Percentiles rank a stretch among this genome's conserved stretches.
Evolutionary conservation across 2,329 filamentous ascomycete genomes (phyloP).

Genomic region (Verticillium klebahnii): DNA sequence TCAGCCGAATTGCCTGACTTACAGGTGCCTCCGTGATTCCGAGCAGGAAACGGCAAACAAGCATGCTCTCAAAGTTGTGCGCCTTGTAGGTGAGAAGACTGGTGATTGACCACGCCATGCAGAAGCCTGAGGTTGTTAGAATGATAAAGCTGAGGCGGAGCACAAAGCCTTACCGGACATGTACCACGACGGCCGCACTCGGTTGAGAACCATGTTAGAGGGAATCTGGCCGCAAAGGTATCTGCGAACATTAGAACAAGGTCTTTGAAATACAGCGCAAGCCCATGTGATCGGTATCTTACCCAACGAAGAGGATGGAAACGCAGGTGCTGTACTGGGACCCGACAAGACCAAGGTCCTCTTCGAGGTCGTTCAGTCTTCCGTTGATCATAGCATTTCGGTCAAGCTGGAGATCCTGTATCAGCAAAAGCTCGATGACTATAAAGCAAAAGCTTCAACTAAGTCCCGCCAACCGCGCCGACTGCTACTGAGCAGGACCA

Average conservation of each 20-base stretch:
- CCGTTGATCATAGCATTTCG: slow-evolving; percentile 24
- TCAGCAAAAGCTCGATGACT: neutral
- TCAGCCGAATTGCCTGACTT: neutral
- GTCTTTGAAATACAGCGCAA: neutral
- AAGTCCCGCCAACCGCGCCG: too few species aligned
- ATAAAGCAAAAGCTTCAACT: neutral
- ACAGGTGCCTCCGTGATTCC: slow-evolving; percentile 13
- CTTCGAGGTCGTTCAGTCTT: slow-evolving; percentile 19
- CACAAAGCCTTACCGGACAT: slow-evolving; percentile 8
- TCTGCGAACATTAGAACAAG: neutral
- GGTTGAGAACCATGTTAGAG: slow-evolving; percentile 29
- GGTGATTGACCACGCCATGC: slow-evolving; percentile 13
- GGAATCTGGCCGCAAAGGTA: slow-evolving; percentile 18
- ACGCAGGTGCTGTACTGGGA: slow-evolving; percentile 23
- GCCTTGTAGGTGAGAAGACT: slow-evolving; percentile 13
- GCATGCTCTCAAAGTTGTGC: slow-evolving; percentile 8
- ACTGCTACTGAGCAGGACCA: too few species aligned
- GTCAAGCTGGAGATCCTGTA: slow-evolving; percentile 14
- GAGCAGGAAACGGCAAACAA: slow-evolving; percentile 12
- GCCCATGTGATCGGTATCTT: neutral
- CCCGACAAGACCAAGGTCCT: slow-evolving; percentile 20
- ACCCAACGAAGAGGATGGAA: slow-evolving; percentile 12
- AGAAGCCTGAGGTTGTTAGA: slow-evolving; percentile 5
- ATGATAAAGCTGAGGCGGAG: too few species aligned
- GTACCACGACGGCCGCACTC: slow-evolving; percentile 16